These are phyloP conservation scores for Teratosphaeriaceae sp. DNA, from an alignment of 2,329 filamentous ascomycete genomes.

Conservation along the genomic window DNA sequence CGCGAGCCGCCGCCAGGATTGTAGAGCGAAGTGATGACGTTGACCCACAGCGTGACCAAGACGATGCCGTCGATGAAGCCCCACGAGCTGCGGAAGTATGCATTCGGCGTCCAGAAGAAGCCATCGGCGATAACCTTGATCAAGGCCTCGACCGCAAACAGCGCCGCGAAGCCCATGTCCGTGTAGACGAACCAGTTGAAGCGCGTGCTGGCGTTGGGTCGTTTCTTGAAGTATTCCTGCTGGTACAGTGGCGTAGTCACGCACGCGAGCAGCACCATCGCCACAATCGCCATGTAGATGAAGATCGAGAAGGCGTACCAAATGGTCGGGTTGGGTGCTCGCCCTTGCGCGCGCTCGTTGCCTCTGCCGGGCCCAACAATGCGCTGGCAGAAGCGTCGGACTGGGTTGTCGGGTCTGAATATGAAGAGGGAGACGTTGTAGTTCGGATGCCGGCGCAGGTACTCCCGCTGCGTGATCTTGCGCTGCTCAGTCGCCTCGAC, in stretches of 20 bases:
- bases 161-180: conserved; percentile 77
- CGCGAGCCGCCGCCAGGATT: conserved; percentile 80
- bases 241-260: conserved; percentile 93
- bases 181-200: conserved; percentile 95
- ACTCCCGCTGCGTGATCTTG: conserved; percentile 84
- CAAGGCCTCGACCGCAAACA: conserved; percentile 79
- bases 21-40: conserved; percentile 74
- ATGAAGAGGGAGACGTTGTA: conserved; percentile 93
- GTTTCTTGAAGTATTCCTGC: conserved; percentile 63
- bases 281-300: conserved; percentile 87
- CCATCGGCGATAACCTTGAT: conserved; percentile 96
- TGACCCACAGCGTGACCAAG: conserved; percentile 89
- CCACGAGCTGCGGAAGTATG: conserved; percentile 94
- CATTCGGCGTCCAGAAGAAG: conserved; percentile 93
- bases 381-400: conserved; percentile 77
- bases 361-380: conserved; percentile 90
- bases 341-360: conserved; percentile 76
- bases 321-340: conserved; percentile 77
- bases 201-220: conserved; percentile 33
- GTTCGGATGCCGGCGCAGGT: conserved; percentile 74
- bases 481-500: conserved; percentile 75
- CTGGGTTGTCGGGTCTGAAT: conserved; percentile 68
- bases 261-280: conserved; percentile 96
- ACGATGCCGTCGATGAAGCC: conserved; percentile 92
- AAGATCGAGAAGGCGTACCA: conserved; percentile 95